Evolutionary conservation across 768 basidiomycete species (phyloP).

Genomic region (Fomitopsis pulvina): DNA sequence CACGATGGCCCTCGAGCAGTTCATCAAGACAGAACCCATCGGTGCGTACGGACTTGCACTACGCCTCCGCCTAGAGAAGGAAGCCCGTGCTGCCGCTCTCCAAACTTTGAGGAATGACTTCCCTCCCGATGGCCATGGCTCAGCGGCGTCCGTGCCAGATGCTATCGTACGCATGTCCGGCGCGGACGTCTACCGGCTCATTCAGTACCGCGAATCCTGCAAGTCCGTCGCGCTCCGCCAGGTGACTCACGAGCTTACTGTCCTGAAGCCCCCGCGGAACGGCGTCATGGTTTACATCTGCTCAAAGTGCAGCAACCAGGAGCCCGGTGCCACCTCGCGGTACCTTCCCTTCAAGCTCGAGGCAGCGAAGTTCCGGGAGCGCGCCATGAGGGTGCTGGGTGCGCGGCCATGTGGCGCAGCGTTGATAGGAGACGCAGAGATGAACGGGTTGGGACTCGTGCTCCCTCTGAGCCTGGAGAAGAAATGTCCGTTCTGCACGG

Average conservation of each 20-base stretch:
- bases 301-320: background rate
- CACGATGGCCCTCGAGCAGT: background rate
- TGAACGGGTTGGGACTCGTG: background rate
- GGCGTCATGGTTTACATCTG: background rate
- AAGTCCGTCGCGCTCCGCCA: background rate
- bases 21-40: background rate
- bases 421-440: background rate
- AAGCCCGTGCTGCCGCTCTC: background rate
- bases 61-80: background rate
- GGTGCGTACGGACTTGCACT: background rate
- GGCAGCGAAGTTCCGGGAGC: background rate
- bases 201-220: background rate
- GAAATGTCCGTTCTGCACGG: background rate
- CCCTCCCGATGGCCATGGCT: background rate
- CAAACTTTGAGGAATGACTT: background rate
- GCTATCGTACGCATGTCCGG: background rate
- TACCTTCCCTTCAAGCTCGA: background rate
- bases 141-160: background rate
- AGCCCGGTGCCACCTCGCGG: background rate
- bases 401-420: background rate
- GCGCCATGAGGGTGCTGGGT: background rate
- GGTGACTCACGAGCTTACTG: background rate
- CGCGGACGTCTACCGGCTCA: background rate
- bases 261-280: background rate
- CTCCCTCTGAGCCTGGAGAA: background rate